These are phyloP conservation scores for Penicillium pancosmium DNA, from an alignment of 495 filamentous ascomycete species.

Conservation along the genomic window DNA sequence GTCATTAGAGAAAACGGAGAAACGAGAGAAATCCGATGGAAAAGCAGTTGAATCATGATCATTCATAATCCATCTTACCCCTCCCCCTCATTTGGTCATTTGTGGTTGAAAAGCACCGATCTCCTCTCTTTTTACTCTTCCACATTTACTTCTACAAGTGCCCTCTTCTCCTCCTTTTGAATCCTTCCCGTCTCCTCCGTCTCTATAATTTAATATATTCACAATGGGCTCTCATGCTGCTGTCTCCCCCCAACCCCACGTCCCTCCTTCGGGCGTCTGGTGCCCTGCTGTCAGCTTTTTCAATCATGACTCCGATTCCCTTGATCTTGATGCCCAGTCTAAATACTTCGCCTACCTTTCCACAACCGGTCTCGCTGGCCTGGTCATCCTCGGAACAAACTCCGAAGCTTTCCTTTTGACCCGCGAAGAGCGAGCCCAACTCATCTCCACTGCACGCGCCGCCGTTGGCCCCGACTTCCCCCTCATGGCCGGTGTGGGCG, in stretches of 20 bases:
- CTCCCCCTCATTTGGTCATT: constrained; percentile 12
- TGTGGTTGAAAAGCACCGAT: background rate
- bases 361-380: constrained; percentile 54
- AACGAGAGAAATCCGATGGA: background rate
- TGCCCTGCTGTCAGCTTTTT: constrained; percentile 49
- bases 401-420: constrained; percentile 67
- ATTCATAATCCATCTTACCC: background rate
- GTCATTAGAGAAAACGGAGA: background rate
- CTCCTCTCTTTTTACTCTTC: background rate
- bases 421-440: constrained; percentile 56
- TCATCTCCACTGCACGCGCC: constrained; percentile 55
- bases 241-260: constrained; percentile 27
- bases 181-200: background rate
- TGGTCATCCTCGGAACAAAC: constrained; percentile 67
- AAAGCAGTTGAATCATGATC: background rate
- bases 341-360: constrained; percentile 62
- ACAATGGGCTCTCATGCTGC: constrained; percentile 11
- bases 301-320: constrained; percentile 51
- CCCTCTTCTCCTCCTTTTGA: background rate
- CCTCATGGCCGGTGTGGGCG: constrained; percentile 65
- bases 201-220: background rate
- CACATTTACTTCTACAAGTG: background rate
- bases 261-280: constrained; percentile 22
- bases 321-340: constrained; percentile 52
- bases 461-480: constrained; percentile 54